Evolutionary conservation across 352 stramenopile species (phyloP), one percentile per base, ranked within the genome.

Genomic region (Globisporangium orthogonon): DNA sequence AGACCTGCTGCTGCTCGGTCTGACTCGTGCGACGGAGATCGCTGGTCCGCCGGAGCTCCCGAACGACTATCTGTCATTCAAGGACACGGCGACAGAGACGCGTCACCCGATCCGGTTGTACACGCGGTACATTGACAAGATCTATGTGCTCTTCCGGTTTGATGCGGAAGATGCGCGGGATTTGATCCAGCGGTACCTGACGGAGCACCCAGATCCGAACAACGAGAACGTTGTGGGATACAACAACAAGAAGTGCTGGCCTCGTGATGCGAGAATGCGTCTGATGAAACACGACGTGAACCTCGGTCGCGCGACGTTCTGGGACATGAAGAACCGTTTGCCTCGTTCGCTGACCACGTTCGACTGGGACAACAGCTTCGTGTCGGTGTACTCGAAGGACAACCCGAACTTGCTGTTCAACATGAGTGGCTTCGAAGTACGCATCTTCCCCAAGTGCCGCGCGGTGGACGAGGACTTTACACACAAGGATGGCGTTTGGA

Each of bases 221-320:
- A 99, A 99, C 74, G 97, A 99, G 65, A 99, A 99, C 65, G 94
- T 99, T 45, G 97, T 99, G 37, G 97, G 98, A 1, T 99, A 99
- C 81, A 98, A 98, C 67, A 99, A 99, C 81, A 99, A 99, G 71
- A 99, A 98, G 69, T 99, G 98, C 70, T 99, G 98, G 98, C 97
- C 98, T 31, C 87, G 98, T 50, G 98, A 99, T 71, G 97, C 96
- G 40, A 89, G 98, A 40, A 99, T 99, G 98, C 89, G 98, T 18
- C 71, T 99, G 56, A 98, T 99, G 78, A 99, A 99, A 73, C 96
- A 99, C 54, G 98, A 99, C 74, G 98, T 99, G 4, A 99, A 99
- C 68, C 86, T 99, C 33, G 98, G 98, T 18, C 82, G 98, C 47
- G 98, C 97, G 18, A 98, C 97, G 7, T 99, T 99, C 69, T 99